Evolutionary conservation across 2,329 filamentous ascomycete genomes (phyloP), one percentile per base, ranked within the genome.

Genomic region (Arthrobotrys sphaeroides): DNA sequence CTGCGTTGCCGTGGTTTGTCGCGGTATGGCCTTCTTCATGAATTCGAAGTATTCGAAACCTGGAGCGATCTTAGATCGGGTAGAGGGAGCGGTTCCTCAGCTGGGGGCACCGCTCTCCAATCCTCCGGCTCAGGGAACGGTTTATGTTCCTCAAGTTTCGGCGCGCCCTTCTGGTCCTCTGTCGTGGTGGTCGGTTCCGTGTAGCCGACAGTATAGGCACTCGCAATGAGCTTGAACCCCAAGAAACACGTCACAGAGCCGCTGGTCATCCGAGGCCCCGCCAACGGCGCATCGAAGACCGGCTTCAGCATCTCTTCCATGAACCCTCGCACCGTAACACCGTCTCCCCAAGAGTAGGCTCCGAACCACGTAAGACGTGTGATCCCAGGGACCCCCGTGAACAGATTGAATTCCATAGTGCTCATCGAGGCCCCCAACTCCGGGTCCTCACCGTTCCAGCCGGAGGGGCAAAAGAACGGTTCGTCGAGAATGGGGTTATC

Each of bases 311-410:
- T 16, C 5, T n/a, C 42, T n/a, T 67, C 64, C 9, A 59, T 33
- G 18, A 67, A 67, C 5, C 38, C 22, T 28, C 64, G 49, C 24
- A 67, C 51, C 10, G 49, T 59, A n/a, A 59, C 18, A 31, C n/a
- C 18, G 12, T 49, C 2, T 2, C 64, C 64, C 26, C 43, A 67
- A 7, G 16, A 16, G 13, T 59, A 18, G 10, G 38, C 5, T 20
- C 64, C 64, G n/a, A 10, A 5, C 64, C 64, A 67, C 1, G 18
- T 59, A 18, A 22, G 38, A 6, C 51, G 28, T 18, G 53, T 13
- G 13, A 33, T 18, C 1, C 49, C 28, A 2, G 40, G 38, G 10
- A 59, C 1, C 7, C 26, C 16, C 0, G 49, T 59, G 16, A 59
- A 59, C 18, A 67, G 10, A 43, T 59, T 28, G 22, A 59, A 31